Evolutionary conservation across 352 stramenopile species (phyloP).

Genomic region (Globisporangium abappressorium): DNA sequence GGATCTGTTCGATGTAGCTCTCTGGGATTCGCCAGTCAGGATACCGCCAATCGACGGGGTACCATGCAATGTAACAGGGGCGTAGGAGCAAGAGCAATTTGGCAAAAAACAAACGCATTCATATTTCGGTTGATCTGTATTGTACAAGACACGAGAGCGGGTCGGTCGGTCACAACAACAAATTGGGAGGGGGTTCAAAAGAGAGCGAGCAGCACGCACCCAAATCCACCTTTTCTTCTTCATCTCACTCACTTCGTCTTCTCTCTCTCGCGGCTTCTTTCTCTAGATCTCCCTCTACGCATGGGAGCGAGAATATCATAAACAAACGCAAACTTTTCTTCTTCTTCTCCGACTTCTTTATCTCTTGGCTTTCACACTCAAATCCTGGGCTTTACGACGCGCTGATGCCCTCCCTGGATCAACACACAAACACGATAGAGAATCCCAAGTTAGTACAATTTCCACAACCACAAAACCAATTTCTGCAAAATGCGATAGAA

Average conservation of each 20-base stretch:
- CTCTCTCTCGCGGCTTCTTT: constrained; percentile 5
- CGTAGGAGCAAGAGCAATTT: too few relatives aligned
- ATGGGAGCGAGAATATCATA: constrained; percentile 13
- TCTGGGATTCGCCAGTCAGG: too few relatives aligned
- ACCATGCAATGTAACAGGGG: too few relatives aligned
- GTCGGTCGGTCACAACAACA: constrained; percentile 13
- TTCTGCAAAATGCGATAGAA: not conserved
- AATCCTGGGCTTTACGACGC: constrained; percentile 42
- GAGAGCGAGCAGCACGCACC: constrained; percentile 9
- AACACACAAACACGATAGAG: constrained; percentile 4
- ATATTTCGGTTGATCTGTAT: constrained; percentile 26
- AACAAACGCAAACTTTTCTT: constrained; percentile 11
- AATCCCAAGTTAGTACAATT: not conserved
- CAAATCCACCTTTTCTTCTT: constrained; percentile 2
- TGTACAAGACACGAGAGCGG: constrained; percentile 25
- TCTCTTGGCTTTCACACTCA: not conserved
- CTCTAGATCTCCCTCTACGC: constrained; percentile 18
- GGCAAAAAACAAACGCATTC: not conserved
- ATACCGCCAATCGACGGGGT: too few relatives aligned
- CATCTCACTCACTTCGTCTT: constrained; percentile 1
- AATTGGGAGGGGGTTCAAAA: constrained; percentile 1
- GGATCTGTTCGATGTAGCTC: too few relatives aligned
- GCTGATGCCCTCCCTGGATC: constrained; percentile 65
- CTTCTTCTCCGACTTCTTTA: constrained; percentile 4
- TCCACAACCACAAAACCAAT: not conserved